A percentile compares a stretch with the other conserved stretches of the same genome.
phyloP scores from a whole-genome alignment of 2,329 filamentous ascomycete genomes.

The Apiospora aurea region DNA sequence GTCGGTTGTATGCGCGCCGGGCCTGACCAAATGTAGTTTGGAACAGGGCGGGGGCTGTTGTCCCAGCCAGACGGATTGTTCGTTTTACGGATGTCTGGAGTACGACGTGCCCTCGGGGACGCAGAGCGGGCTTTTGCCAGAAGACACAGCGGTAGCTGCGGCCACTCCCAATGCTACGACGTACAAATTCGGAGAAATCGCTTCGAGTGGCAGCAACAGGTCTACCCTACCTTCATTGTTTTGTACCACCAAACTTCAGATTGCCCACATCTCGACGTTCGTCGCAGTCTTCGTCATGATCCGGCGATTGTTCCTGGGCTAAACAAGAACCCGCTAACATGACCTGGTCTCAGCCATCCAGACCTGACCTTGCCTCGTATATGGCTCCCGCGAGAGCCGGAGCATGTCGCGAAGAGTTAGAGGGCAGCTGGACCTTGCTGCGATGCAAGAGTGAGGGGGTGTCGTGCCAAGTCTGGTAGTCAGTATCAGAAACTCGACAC shows the following conservation, averaged over 20 bases:
- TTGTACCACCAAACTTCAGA: background rate
- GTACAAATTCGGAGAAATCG: slow-evolving; percentile 28
- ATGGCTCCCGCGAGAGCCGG: background rate
- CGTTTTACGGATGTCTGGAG: slow-evolving; percentile 31
- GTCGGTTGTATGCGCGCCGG: slow-evolving; percentile 28
- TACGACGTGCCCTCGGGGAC: background rate
- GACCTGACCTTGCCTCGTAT: background rate
- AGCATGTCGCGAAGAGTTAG: background rate
- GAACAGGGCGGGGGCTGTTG: slow-evolving; percentile 35
- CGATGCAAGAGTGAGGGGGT: background rate
- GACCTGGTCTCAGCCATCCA: background rate
- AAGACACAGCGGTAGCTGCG: background rate
- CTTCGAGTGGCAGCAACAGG: background rate
- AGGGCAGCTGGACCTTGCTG: background rate
- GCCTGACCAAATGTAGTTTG: slow-evolving; percentile 28
- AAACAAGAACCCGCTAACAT: background rate
- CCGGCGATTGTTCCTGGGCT: background rate
- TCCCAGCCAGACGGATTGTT: slow-evolving; percentile 29
- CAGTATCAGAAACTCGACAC: slow-evolving; percentile 3
- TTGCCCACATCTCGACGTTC: background rate
- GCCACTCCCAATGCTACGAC: slow-evolving; percentile 5
- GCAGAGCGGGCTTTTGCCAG: background rate
- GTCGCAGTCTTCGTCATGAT: slow-evolving; percentile 10
- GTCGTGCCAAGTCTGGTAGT: slow-evolving; percentile 4
- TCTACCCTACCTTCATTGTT: background rate